Evolutionary conservation across 1,284 basidiomycete species (phyloP).

Genomic region (Heliocybe sulcata): DNA sequence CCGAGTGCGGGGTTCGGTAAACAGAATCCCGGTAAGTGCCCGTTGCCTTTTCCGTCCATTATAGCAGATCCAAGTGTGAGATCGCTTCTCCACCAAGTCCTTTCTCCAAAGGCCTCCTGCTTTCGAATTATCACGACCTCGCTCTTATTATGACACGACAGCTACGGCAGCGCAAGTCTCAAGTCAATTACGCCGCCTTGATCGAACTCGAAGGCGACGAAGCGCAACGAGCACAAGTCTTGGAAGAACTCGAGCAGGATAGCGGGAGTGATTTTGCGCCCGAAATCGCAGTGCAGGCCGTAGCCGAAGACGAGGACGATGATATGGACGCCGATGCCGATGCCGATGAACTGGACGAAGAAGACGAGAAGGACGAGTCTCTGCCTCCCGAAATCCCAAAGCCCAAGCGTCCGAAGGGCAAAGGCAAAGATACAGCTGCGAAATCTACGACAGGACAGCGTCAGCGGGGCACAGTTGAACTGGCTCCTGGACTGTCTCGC

Average conservation of each 20-base stretch:
- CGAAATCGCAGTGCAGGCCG: slow-evolving; percentile 8
- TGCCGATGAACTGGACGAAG: slow-evolving; percentile 16
- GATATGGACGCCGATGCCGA: slow-evolving; percentile 13
- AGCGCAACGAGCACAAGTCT: slow-evolving; percentile 13
- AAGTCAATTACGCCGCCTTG: slow-evolving; percentile 24
- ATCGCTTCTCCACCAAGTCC: too few relatives aligned
- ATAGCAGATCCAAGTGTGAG: neutral
- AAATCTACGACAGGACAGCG: slow-evolving; percentile 15
- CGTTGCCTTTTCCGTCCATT: neutral
- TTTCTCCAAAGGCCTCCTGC: too few relatives aligned
- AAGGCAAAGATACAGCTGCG: slow-evolving; percentile 9
- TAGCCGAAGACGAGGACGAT: slow-evolving; percentile 16
- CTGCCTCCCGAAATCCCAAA: neutral
- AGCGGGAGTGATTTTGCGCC: slow-evolving; percentile 40
- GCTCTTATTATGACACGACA: slow-evolving; percentile 21
- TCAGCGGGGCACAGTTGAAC: slow-evolving; percentile 10
- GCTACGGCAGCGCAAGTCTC: slow-evolving; percentile 26
- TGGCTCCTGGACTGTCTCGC: slow-evolving; percentile 18
- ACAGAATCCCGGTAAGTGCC: neutral
- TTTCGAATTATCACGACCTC: too few relatives aligned
- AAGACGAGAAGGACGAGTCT: slow-evolving; percentile 9
- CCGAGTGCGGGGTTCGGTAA: neutral
- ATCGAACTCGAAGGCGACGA: slow-evolving; percentile 14
- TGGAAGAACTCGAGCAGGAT: slow-evolving; percentile 17
- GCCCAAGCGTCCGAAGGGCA: slow-evolving; percentile 8